Conservation (phyloP, 2,329 filamentous ascomycete genomes). For the Aspergillus felis region DNA sequence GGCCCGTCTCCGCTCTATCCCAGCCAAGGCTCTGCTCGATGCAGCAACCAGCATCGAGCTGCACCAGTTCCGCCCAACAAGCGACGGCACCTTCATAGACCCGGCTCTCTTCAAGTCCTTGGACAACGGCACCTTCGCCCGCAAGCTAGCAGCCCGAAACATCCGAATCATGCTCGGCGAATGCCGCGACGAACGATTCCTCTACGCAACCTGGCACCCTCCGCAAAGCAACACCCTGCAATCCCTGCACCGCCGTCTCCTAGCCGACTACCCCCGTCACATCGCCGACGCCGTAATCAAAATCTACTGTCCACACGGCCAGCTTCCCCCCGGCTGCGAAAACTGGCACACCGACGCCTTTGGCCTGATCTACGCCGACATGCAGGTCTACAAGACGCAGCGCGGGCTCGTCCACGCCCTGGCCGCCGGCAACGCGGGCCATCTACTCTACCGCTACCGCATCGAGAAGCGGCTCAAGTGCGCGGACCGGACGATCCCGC, state of each 20-base stretch:
- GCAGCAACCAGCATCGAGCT: slow-evolving; percentile 41
- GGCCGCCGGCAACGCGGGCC: slow-evolving; percentile 39
- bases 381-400: slow-evolving; percentile 53
- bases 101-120: slow-evolving; percentile 44
- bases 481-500: slow-evolving; percentile 40
- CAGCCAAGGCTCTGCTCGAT: slow-evolving; percentile 39
- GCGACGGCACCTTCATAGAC: slow-evolving; percentile 48
- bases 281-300: slow-evolving; percentile 43
- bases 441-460: slow-evolving; percentile 50
- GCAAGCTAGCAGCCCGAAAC: slow-evolving; percentile 41
- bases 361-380: slow-evolving; percentile 53
- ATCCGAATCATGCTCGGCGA: slow-evolving; percentile 53
- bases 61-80: slow-evolving; percentile 54
- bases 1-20: slow-evolving; percentile 38
- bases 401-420: slow-evolving; percentile 49
- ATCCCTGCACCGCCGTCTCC: slow-evolving; percentile 44
- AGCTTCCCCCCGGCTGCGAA: slow-evolving; percentile 37
- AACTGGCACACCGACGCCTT: slow-evolving; percentile 50
- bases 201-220: slow-evolving; percentile 51
- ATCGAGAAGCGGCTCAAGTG: slow-evolving; percentile 52
- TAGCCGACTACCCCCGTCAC: slow-evolving; percentile 49
- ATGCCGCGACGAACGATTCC: slow-evolving; percentile 50
- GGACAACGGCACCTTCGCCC: slow-evolving; percentile 47
- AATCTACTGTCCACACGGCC: slow-evolving; percentile 41
- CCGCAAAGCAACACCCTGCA: slow-evolving; percentile 40